These are phyloP conservation scores for Diplocarpon mali DNA, from an alignment of 2,329 filamentous ascomycete genomes.

Conservation along the genomic window DNA sequence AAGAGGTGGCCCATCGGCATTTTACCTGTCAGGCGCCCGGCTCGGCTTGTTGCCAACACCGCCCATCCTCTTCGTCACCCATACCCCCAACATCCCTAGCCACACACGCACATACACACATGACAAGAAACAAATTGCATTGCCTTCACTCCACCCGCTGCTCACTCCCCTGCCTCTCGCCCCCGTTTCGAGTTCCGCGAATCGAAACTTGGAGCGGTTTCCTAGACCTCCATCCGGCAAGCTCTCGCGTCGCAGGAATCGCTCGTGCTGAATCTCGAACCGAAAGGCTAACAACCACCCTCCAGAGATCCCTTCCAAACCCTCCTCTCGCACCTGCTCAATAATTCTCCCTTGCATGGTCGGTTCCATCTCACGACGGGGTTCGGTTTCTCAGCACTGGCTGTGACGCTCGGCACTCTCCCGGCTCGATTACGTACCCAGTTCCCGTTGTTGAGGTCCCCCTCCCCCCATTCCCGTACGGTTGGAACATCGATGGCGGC, in stretches of 20 bases:
- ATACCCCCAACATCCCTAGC: not conserved
- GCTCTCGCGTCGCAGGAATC: constrained; percentile 9
- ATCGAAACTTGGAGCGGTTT: not conserved
- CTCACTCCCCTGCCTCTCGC: not conserved
- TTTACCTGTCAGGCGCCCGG: not conserved
- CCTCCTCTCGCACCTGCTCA: not conserved
- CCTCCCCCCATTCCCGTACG: constrained; percentile 4
- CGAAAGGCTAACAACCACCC: constrained; percentile 11
- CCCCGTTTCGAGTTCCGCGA: not conserved
- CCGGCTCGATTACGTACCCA: not conserved
- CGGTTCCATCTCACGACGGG: constrained; percentile 15
- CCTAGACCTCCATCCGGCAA: not conserved
- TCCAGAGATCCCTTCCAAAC: constrained; percentile 6
- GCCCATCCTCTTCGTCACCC: not conserved
- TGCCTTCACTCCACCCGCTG: no score
- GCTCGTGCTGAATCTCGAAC: constrained; percentile 4
- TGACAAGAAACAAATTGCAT: no score
- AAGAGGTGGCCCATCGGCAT: not conserved
- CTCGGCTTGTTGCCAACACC: not conserved
- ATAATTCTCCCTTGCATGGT: constrained; percentile 22
- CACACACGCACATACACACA: not conserved
- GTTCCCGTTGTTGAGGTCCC: not conserved
- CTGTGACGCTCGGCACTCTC: constrained; percentile 8
- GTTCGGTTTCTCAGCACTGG: constrained; percentile 19
- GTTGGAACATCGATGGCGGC: constrained; percentile 19